Evolutionary conservation across 2,329 filamentous ascomycete genomes (phyloP).

Genomic region (Plectosphaerella cucumerina): DNA sequence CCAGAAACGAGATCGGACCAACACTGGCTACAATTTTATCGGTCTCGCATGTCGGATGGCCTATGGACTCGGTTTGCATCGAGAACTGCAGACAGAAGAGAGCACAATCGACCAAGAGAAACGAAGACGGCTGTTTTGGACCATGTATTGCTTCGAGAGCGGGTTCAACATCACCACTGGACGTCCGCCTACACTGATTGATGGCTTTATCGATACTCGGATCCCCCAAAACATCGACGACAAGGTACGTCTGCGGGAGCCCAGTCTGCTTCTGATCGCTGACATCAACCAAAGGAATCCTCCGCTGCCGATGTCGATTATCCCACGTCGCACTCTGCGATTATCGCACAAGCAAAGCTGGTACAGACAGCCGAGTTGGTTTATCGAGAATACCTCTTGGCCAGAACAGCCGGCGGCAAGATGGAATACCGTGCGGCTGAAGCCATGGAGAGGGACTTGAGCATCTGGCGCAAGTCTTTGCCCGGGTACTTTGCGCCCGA

Average conservation of each 20-base stretch:
- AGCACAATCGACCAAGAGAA: constrained; percentile 29
- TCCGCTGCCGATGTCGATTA: constrained; percentile 21
- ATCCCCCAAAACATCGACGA: constrained; percentile 41
- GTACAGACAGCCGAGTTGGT: constrained; percentile 34
- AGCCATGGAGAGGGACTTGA: constrained; percentile 30
- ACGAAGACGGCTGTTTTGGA: constrained; percentile 31
- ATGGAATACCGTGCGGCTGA: constrained; percentile 31
- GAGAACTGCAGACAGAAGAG: constrained; percentile 31
- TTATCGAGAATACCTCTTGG: constrained; percentile 33
- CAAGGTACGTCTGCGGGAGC: constrained; percentile 19
- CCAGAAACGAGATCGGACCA: constrained; percentile 46
- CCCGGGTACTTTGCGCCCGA: constrained; percentile 27
- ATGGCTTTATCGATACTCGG: constrained; percentile 35
- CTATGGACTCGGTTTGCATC: constrained; percentile 44
- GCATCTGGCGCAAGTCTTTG: constrained; percentile 25
- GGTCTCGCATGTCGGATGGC: constrained; percentile 46
- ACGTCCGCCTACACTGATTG: constrained; percentile 34
- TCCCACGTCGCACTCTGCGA: constrained; percentile 34
- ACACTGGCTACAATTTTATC: constrained; percentile 49
- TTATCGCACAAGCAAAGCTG: constrained; percentile 36
- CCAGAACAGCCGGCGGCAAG: constrained; percentile 25
- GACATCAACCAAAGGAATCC: neutral
- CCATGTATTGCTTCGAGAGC: constrained; percentile 38
- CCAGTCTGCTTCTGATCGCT: neutral
- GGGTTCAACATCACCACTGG: constrained; percentile 45